These are phyloP conservation scores for Pyrenula massariospora DNA, from an alignment of 495 filamentous ascomycete genomes.

Conservation along the genomic window DNA sequence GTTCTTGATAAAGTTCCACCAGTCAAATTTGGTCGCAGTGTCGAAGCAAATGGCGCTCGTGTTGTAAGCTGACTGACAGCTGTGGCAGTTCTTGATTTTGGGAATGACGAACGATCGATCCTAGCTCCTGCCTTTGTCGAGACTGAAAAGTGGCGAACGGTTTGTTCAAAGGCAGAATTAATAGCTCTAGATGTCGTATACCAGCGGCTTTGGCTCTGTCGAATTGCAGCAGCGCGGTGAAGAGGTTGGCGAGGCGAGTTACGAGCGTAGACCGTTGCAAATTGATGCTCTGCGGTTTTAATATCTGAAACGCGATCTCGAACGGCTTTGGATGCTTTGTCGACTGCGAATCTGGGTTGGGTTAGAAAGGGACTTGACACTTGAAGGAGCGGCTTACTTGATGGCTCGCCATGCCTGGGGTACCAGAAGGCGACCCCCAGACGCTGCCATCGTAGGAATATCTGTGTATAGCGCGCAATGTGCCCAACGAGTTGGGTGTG, in stretches of 20 bases:
- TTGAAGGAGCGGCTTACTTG: slow-evolving; percentile 26
- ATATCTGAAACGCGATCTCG: slow-evolving; percentile 47
- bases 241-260: slow-evolving; percentile 53
- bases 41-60: slow-evolving; percentile 78
- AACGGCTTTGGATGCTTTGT: slow-evolving; percentile 49
- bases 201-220: slow-evolving; percentile 54
- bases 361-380: slow-evolving; percentile 7
- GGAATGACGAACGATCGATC: slow-evolving; percentile 52
- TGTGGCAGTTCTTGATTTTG: slow-evolving; percentile 51
- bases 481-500: neutral
- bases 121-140: slow-evolving; percentile 37
- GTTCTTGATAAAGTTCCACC: slow-evolving; percentile 77
- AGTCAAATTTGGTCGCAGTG: slow-evolving; percentile 83
- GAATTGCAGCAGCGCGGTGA: slow-evolving; percentile 58
- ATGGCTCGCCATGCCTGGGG: slow-evolving; percentile 58
- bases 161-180: slow-evolving; percentile 27
- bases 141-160: slow-evolving; percentile 44
- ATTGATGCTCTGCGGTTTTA: slow-evolving; percentile 22
- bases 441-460: slow-evolving; percentile 48
- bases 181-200: slow-evolving; percentile 57
- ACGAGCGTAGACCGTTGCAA: slow-evolving; percentile 42
- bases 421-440: slow-evolving; percentile 57
- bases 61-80: slow-evolving; percentile 54
- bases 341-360: slow-evolving; percentile 49
- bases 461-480: neutral